Evolutionary conservation across 495 filamentous ascomycete genomes (phyloP), one percentile per base, ranked within the genome.

Genomic region (Trichoderma virens): DNA sequence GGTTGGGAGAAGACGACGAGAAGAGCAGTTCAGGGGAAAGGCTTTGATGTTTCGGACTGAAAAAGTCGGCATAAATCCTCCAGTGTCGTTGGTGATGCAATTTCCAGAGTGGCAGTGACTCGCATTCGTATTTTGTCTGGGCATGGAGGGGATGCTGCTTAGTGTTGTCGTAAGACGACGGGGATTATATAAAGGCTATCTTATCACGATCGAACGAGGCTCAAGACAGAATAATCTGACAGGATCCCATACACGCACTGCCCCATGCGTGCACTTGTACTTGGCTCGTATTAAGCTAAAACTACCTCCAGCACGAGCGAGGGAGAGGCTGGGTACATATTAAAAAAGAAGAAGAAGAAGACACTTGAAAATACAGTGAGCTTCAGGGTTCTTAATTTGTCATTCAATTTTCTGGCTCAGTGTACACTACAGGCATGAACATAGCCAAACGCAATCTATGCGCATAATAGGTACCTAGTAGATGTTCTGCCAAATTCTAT

Each of bases 71-170:
- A 5, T n/a, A 20, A 5, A 35, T 35, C 34, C 34, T 20, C n/a
- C 16, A 47, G 11, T n/a, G n/a, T 39, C 16, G 1, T 47, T 47
- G 16, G 39, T n/a, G 16, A 47, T 47, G 43, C 43, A 47, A 47
- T n/a, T 20, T 47, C 16, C 43, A 20, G 16, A 47, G 43, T 47
- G 43, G 43, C 43, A 61, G 31, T 11, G 28, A 61, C 38, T 60
- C 56, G 56, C 32, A 60, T 39, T 61, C 60, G 60, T 61, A 61
- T 61, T 61, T 27, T 16, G 38, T n/a, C 59, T 25, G 18, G 59
- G 6, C 59, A 18, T 61, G 18, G 30, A 38, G 23, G 14, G 16
- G 18, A 1, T 61, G 4, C 25, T 61, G 28, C 9, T 11, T 35
- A 25, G 28, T 13, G 18, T 6, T 1, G 7, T 34, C 43, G 43